Evolutionary conservation across 163 green algal species (phyloP), one percentile per base, ranked within the genome.

Genomic region (Scenedesmus sp.): DNA sequence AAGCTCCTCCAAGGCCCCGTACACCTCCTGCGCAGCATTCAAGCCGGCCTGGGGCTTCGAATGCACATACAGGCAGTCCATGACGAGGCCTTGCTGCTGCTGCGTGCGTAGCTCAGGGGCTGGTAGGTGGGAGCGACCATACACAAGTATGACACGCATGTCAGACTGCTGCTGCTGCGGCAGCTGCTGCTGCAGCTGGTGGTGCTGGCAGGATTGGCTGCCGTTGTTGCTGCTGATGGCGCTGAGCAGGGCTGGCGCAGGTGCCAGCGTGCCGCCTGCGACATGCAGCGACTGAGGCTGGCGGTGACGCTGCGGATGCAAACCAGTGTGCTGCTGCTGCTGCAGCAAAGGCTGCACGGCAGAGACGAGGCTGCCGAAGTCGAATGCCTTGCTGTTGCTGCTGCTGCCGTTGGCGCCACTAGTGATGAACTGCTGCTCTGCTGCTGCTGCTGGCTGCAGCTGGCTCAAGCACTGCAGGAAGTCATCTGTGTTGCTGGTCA

Each of bases 11-110:
- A 91, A 30, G 0, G 76, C 53, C 20, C 49, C 73, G 24, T 87
- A 91, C 51, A 91, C 87, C 53, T 91, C 72, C 30, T 90, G 73
- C 7, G 22, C 43, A 79, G 72, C 53, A 68, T 85, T 56, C 44
- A 76, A 46, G 3, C 72, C 73, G 18, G 86, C 30, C 44, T 90
- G 73, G 7, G 87, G 87, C 42, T 91, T 91, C 49, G 40, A 61
- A 84, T 91, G 87, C 22, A 91, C 22, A 37, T 82, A 86, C 2
- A 91, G 40, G 35, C 76, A 86, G 56, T 91, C 87, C 51, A 91
- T 7, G 0, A 78, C 76, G 35, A 91, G 53, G 0, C 76, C 87
- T 33, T 53, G 37, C 35, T 84, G 43, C 16, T 53, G n/a, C 40
- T 84, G 22, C 20, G 35, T 86, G 37, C 33, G 24, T 26, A 86